Conservation (phyloP, 352 stramenopile species). For the Pythium apleroticum region DNA sequence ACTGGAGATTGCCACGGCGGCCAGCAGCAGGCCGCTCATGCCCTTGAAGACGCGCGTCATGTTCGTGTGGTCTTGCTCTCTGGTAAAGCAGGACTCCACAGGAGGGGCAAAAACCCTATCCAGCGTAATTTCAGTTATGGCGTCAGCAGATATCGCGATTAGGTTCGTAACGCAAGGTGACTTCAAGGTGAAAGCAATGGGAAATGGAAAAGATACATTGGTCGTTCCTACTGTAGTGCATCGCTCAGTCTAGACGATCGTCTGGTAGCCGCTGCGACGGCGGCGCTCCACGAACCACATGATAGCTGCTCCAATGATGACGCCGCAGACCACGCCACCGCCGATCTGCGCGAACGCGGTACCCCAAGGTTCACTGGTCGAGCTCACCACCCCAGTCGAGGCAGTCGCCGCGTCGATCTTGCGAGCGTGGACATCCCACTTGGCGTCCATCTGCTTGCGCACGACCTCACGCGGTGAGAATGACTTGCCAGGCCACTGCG, state of each 20-base stretch:
- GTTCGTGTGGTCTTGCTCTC: background rate
- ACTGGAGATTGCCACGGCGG: slow-evolving; percentile 26
- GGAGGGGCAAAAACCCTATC: background rate
- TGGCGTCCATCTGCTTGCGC: slow-evolving; percentile 20
- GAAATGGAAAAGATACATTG: too few species aligned
- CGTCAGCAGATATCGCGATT: background rate
- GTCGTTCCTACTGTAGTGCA: too few species aligned
- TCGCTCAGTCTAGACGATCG: slow-evolving; percentile 21
- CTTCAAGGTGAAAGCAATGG: background rate
- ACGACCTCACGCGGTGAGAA: slow-evolving; percentile 32
- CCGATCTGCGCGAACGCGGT: slow-evolving; percentile 17
- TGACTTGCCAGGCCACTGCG: slow-evolving; percentile 47
- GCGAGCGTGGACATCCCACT: slow-evolving; percentile 9
- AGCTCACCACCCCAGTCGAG: background rate
- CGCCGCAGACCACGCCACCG: slow-evolving; percentile 17
- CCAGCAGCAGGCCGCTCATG: slow-evolving; percentile 13
- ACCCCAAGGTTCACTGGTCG: background rate
- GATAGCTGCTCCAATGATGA: slow-evolving; percentile 15
- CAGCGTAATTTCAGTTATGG: background rate
- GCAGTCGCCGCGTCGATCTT: background rate
- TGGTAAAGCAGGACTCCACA: background rate
- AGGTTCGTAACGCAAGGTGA: background rate
- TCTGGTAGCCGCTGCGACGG: slow-evolving; percentile 23
- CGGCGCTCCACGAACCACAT: slow-evolving; percentile 26
- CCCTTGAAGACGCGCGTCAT: slow-evolving; percentile 18